These are phyloP conservation scores for Chaetomium tenue DNA, from an alignment of 495 filamentous ascomycete genomes.

Conservation along the genomic window DNA sequence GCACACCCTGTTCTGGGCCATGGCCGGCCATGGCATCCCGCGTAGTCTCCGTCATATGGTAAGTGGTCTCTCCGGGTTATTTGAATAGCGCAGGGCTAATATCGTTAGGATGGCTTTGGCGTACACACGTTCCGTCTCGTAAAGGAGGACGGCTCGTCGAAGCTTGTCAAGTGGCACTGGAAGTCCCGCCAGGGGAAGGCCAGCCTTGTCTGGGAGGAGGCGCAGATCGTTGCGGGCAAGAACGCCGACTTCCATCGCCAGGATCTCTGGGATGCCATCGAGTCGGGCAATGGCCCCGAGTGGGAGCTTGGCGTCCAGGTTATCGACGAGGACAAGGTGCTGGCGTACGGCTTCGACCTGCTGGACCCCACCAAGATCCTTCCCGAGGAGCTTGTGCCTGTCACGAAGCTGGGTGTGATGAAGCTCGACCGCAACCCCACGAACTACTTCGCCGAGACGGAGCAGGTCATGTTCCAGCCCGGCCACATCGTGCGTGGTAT, in stretches of 20 bases:
- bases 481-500: conserved; percentile 67
- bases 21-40: conserved; percentile 71
- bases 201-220: conserved; percentile 72
- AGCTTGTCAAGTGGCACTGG: conserved; percentile 73
- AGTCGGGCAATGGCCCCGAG: conserved; percentile 60
- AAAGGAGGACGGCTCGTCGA: conserved; percentile 61
- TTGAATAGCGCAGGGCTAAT: conserved; percentile 12
- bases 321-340: conserved; percentile 63
- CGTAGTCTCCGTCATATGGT: conserved; percentile 66
- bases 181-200: conserved; percentile 66
- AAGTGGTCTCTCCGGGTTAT: conserved; percentile 6
- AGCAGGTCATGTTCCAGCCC: conserved; percentile 65
- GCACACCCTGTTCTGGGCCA: conserved; percentile 67
- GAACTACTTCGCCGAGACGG: conserved; percentile 80
- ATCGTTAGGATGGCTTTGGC: conserved; percentile 60
- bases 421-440: conserved; percentile 66
- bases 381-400: conserved; percentile 67
- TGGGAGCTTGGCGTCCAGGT: conserved; percentile 80
- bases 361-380: conserved; percentile 76
- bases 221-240: conserved; percentile 64
- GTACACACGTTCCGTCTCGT: conserved; percentile 71
- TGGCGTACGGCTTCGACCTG: conserved; percentile 68
- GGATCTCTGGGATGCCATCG: conserved; percentile 71
- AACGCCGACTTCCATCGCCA: conserved; percentile 69
- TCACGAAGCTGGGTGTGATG: conserved; percentile 64